Evolutionary conservation across 768 basidiomycete genomes (phyloP).

Genomic region (Paxillus ammoniavirescens): DNA sequence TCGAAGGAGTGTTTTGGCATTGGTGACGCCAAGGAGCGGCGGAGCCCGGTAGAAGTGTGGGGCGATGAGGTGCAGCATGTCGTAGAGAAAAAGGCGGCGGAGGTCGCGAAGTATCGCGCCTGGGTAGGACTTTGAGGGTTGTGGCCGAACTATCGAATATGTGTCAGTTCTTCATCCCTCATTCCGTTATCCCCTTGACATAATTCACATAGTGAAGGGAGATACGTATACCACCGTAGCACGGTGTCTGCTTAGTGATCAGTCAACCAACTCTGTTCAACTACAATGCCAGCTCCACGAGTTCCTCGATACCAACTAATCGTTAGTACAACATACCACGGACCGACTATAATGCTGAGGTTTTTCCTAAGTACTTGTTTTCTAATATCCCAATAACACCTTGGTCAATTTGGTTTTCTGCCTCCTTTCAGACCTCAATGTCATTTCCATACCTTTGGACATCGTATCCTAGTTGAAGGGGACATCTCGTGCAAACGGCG

Average conservation of each 20-base stretch:
- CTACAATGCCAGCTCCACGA: too few species aligned
- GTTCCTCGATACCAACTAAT: too few species aligned
- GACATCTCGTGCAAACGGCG: too few species aligned
- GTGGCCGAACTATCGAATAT: not conserved
- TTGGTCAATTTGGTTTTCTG: too few species aligned
- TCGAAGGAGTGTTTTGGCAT: conserved; percentile 40
- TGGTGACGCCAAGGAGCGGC: conserved; percentile 8
- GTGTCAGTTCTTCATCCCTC: not conserved
- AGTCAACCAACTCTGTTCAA: conserved; percentile 15
- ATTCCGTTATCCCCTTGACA: not conserved
- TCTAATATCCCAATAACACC: too few species aligned
- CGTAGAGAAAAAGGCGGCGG: conserved; percentile 56
- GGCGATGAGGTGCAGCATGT: conserved; percentile 58
- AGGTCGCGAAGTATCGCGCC: conserved; percentile 53
- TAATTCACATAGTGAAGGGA: not conserved
- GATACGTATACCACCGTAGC: not conserved
- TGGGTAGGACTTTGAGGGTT: conserved; percentile 42
- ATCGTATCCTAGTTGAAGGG: too few species aligned
- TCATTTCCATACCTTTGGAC: too few species aligned
- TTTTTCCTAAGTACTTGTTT: too few species aligned
- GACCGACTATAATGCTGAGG: too few species aligned
- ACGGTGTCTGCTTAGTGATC: conserved; percentile 2
- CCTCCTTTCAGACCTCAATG: too few species aligned
- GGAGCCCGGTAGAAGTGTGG: conserved; percentile 62
- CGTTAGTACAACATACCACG: too few species aligned